Base-by-base conservation (phyloP, 2,329 filamentous ascomycete species). In the Chaetothyriales sp. region DNA sequence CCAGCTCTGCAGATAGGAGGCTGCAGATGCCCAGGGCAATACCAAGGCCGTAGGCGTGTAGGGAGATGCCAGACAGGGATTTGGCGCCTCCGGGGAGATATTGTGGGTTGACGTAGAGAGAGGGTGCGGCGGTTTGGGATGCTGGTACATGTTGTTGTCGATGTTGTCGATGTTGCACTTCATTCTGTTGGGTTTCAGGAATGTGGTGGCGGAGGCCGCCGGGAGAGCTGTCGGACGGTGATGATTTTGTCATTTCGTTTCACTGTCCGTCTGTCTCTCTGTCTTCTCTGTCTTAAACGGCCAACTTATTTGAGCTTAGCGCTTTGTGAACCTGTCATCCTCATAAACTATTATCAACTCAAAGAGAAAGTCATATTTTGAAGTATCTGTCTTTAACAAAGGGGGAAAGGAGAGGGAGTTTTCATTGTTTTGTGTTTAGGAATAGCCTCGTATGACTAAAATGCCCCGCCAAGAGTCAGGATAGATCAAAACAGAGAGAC, bases 41-140 rank as follows among this genome's bases (percentile, higher is more conserved):
- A 10, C 72, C 72, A 13, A 75, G 61, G 22, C 67, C 55, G 57
- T 72, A 73, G 18, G 72, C 70, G 44, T 69, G 67, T 33, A 70
- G 61, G 4, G 72, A 69, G 52, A 74, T 70, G 5, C 70, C 69
- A 1, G 67, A 63, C 25, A 73, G 66, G 2, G 71, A 70, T 54
- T 68, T 69, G 10, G 62, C 60, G 52, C 70, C 71, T 9, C 60
- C 54, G 4, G 58, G 57, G 25, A 59, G 51, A 40, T 56, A 58
- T 18, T 48, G 50, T 9, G 56, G 56, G 8, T 55, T 54, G n/a
- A 58, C 51, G 28, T 56, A 58, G 29, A 55, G 22, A 2, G 54
- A 48, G 15, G 51, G 46, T 13, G 46, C 46, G 19, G 43, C 49
- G 20, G 47, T 7, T 9, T 49, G 29, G 10, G 49, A 20, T 19